phyloP scores from a whole-genome alignment of 2,329 filamentous ascomycete genomes.

The Paraphaeosphaeria minitans region DNA sequence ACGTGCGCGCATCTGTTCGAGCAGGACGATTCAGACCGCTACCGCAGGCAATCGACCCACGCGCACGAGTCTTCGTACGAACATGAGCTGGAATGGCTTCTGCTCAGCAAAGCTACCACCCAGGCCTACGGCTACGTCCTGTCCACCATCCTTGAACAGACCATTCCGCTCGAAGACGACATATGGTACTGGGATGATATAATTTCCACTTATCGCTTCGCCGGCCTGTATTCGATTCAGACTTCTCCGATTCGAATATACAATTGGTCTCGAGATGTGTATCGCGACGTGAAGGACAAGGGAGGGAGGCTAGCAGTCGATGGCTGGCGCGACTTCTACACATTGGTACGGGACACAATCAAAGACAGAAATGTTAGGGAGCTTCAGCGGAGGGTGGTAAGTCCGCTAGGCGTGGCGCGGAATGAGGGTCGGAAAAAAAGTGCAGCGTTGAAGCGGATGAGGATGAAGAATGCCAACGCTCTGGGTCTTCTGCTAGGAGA shows the following conservation, averaged over 20 bases:
- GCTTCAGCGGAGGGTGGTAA: slow-evolving; percentile 73
- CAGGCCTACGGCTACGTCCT: slow-evolving; percentile 85
- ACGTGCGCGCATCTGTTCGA: slow-evolving; percentile 49
- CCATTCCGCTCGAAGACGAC: slow-evolving; percentile 81
- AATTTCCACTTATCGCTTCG: slow-evolving; percentile 76
- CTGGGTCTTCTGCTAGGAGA: slow-evolving; percentile 88
- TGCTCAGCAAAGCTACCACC: slow-evolving; percentile 89
- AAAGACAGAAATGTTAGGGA: slow-evolving; percentile 72
- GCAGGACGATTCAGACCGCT: slow-evolving; percentile 32
- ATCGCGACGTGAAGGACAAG: slow-evolving; percentile 61
- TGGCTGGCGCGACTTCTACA: slow-evolving; percentile 72
- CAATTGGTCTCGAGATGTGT: slow-evolving; percentile 73
- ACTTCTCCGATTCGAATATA: slow-evolving; percentile 79
- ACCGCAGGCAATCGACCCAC: slow-evolving; percentile 27
- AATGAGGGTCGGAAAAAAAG: slow-evolving; percentile 78
- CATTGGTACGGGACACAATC: slow-evolving; percentile 76
- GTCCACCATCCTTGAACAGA: slow-evolving; percentile 78
- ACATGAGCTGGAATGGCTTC: slow-evolving; percentile 84
- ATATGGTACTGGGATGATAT: slow-evolving; percentile 97
- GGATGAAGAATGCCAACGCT: slow-evolving; percentile 82
- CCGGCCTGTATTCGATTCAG: slow-evolving; percentile 83
- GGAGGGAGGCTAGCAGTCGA: slow-evolving; percentile 45
- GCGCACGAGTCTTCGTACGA: slow-evolving; percentile 58
- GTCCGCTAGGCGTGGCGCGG: slow-evolving; percentile 76
- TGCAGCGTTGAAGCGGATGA: slow-evolving; percentile 70